Conservation (phyloP, 2,329 filamentous ascomycete genomes). For the Colletotrichum musae region DNA sequence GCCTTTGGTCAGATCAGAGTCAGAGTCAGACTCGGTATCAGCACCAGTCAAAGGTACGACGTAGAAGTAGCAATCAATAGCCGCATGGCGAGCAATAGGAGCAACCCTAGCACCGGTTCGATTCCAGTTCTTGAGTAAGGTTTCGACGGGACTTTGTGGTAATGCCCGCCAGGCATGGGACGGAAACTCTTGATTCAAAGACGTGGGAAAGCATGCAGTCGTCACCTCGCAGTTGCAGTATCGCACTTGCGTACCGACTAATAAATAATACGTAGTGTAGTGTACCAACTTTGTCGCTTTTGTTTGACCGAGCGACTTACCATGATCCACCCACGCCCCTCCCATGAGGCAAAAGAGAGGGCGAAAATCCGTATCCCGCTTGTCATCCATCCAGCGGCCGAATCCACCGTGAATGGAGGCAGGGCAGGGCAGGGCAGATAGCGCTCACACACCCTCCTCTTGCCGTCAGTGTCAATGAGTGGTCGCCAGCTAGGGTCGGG, state of each 20-base stretch:
- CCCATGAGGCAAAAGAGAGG: background rate
- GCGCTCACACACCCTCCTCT: background rate
- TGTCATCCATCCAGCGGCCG: slow-evolving; percentile 23
- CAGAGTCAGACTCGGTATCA: slow-evolving; percentile 20
- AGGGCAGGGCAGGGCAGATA: slow-evolving; percentile 25
- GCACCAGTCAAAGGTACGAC: slow-evolving; percentile 10
- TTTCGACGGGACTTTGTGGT: too few species aligned
- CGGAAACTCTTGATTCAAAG: background rate
- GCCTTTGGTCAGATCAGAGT: too few species aligned
- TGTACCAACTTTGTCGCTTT: too few species aligned
- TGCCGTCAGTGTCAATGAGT: too few species aligned
- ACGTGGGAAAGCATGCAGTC: background rate
- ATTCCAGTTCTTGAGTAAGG: too few species aligned
- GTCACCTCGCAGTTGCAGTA: background rate
- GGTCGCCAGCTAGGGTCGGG: too few species aligned
- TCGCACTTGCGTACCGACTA: too few species aligned
- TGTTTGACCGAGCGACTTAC: slow-evolving; percentile 37
- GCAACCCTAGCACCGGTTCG: too few species aligned
- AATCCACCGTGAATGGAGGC: slow-evolving; percentile 23
- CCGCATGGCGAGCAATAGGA: slow-evolving; percentile 8
- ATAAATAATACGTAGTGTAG: too few species aligned
- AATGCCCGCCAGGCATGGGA: slow-evolving; percentile 1
- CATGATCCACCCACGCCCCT: slow-evolving; percentile 34
- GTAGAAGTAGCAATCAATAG: slow-evolving; percentile 18
- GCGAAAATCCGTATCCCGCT: slow-evolving; percentile 34